phyloP scores from a whole-genome alignment of 352 stramenopile species.

The Globisporangium alternatum region DNA sequence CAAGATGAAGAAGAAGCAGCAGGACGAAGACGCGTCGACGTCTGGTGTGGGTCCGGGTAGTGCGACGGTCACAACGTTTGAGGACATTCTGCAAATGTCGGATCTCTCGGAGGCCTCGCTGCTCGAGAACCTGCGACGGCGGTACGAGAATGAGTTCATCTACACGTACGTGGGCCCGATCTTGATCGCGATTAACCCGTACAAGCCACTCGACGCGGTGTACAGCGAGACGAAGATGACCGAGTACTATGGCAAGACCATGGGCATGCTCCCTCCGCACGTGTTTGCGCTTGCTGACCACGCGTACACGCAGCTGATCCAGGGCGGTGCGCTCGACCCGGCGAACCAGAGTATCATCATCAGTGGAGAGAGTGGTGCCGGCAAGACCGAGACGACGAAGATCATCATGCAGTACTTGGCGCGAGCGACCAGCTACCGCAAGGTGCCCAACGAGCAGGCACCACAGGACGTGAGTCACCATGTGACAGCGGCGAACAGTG shows the following conservation, averaged over 20 bases:
- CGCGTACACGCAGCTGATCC: constrained; percentile 88
- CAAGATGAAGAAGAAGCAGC: constrained; percentile 87
- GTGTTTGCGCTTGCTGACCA: constrained; percentile 90
- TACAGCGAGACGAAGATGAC: constrained; percentile 85
- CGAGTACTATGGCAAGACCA: constrained; percentile 85
- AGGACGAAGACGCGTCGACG: constrained; percentile 54
- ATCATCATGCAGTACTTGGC: constrained; percentile 91
- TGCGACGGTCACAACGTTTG: constrained; percentile 41
- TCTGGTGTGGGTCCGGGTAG: constrained; percentile 24
- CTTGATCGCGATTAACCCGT: constrained; percentile 91
- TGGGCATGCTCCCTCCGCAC: constrained; percentile 80
- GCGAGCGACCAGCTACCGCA: constrained; percentile 71
- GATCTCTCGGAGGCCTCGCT: constrained; percentile 89
- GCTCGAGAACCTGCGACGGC: constrained; percentile 81
- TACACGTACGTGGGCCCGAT: constrained; percentile 94
- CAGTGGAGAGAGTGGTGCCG: constrained; percentile 87
- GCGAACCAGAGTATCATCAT: constrained; percentile 93
- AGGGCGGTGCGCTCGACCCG: constrained; percentile 72
- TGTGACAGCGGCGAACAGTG: constrained; percentile 48
- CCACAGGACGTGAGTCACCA: constrained; percentile 41
- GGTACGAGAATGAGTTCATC: constrained; percentile 92
- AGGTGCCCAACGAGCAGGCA: constrained; percentile 25
- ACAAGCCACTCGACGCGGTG: constrained; percentile 66
- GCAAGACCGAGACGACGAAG: constrained; percentile 91
- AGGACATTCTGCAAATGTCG: constrained; percentile 89